These are phyloP conservation scores for Ophiosphaerella korrae DNA, from an alignment of 2,329 filamentous ascomycete species.

Conservation along the genomic window DNA sequence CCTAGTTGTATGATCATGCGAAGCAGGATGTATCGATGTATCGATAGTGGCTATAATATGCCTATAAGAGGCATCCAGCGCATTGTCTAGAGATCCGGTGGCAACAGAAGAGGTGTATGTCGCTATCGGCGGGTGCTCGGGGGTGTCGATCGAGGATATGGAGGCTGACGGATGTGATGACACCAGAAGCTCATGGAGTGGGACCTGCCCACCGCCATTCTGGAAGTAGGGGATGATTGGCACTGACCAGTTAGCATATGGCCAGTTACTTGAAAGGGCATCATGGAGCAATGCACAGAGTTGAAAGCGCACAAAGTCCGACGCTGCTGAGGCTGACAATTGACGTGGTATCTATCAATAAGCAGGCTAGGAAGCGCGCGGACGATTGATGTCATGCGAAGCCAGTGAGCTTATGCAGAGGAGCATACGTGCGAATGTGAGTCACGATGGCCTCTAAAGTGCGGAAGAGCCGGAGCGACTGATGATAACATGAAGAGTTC, in stretches of 20 bases:
- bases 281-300: constrained; percentile 4
- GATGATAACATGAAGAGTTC: constrained; percentile 24
- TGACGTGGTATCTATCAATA: constrained; percentile 2
- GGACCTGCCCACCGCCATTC: constrained; percentile 43
- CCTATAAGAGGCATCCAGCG: constrained; percentile 35
- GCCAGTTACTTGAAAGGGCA: constrained; percentile 18
- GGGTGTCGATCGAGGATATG: constrained; percentile 28
- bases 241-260: constrained; percentile 40
- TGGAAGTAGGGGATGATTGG: constrained; percentile 43
- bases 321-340: constrained; percentile 34
- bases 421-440: constrained; percentile 13
- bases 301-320: constrained; percentile 21
- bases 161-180: constrained; percentile 28
- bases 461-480: constrained; percentile 29
- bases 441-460: constrained; percentile 10
- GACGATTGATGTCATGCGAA: constrained; percentile 24
- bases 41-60: constrained; percentile 32
- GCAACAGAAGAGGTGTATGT: constrained; percentile 21
- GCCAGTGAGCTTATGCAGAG: not conserved
- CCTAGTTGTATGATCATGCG: constrained; percentile 24
- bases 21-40: constrained; percentile 32
- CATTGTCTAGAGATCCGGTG: constrained; percentile 19
- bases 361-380: constrained; percentile 24
- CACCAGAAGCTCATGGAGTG: constrained; percentile 35
- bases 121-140: constrained; percentile 30